Percentiles rank a stretch among this genome's conserved stretches.
Evolutionary conservation across 2,329 filamentous ascomycete species (phyloP).

Genomic region (Ploettnerulaceae sp.): DNA sequence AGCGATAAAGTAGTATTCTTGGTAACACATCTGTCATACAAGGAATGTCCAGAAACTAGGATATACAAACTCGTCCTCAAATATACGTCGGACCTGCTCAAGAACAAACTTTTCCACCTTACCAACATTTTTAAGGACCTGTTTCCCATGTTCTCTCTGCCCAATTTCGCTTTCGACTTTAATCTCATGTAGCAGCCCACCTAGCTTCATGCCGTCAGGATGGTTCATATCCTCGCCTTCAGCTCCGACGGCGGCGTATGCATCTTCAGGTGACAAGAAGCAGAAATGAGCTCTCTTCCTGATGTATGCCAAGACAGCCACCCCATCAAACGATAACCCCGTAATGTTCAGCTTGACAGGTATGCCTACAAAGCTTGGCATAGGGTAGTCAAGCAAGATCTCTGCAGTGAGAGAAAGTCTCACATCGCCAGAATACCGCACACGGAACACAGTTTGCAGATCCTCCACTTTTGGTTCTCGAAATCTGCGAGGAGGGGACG

Average conservation of each 20-base stretch:
- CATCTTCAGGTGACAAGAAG: conserved; percentile 90
- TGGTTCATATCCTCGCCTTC: conserved; percentile 28
- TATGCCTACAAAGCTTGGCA: conserved; percentile 96
- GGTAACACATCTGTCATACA: conserved; percentile 48
- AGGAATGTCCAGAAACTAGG: conserved; percentile 98
- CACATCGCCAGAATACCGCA: conserved; percentile 83
- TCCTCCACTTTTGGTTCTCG: conserved; percentile 78
- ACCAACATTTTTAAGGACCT: conserved; percentile 95
- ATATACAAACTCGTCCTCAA: conserved; percentile 98
- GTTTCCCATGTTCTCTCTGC: conserved; percentile 82
- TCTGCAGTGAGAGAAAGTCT: conserved; percentile 87
- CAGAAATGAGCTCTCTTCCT: conserved; percentile 87
- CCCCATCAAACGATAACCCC: conserved; percentile 89
- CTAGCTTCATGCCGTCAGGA: conserved; percentile 44
- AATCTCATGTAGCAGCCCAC: conserved; percentile 84
- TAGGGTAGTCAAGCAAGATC: conserved; percentile 94
- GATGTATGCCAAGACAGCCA: conserved; percentile 88
- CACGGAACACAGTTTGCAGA: conserved; percentile 86
- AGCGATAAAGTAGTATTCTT: no score
- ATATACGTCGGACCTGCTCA: conserved; percentile 93
- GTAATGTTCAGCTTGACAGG: conserved; percentile 94
- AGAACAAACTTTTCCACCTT: conserved; percentile 98
- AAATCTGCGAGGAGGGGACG: conserved; percentile 47
- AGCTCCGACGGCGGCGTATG: conserved; percentile 59
- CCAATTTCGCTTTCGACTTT: conserved; percentile 97